phyloP scores from a whole-genome alignment of 2,329 filamentous ascomycete genomes.

The Neurospora sp. region DNA sequence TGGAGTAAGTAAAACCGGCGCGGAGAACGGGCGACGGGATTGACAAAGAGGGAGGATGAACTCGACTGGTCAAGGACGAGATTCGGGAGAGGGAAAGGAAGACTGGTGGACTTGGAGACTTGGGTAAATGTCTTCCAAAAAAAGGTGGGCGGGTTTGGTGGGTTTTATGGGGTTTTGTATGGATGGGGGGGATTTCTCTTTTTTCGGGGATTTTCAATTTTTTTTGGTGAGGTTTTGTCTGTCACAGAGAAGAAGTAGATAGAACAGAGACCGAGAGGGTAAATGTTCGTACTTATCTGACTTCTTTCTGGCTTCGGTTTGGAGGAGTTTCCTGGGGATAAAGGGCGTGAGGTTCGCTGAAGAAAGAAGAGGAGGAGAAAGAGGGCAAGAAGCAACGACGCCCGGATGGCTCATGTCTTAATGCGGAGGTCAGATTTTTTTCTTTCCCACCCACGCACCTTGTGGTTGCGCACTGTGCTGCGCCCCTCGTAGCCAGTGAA shows the following conservation, averaged over 20 bases:
- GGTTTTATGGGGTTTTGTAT: conserved; percentile 23
- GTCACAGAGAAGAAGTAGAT: conserved; percentile 38
- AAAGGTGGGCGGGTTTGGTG: conserved; percentile 11
- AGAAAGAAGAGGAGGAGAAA: conserved; percentile 13
- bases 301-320: conserved; percentile 40
- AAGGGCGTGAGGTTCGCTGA: conserved; percentile 16
- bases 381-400: conserved; percentile 9
- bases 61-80: not conserved
- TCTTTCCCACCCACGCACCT: conserved; percentile 1
- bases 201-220: conserved; percentile 47
- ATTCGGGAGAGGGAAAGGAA: conserved; percentile 3
- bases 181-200: conserved; percentile 24
- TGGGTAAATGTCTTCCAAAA: conserved; percentile 8
- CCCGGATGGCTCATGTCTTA: conserved; percentile 5
- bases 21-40: conserved; percentile 19
- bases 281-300: conserved; percentile 40
- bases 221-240: conserved; percentile 49
- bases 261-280: conserved; percentile 51
- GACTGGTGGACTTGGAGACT: conserved; percentile 5
- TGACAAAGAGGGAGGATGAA: conserved; percentile 19
- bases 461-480: conserved; percentile 1
- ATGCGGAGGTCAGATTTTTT: conserved; percentile 19
- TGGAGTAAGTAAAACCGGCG: conserved; percentile 8
- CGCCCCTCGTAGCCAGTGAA: not conserved
- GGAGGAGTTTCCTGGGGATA: conserved; percentile 15